A percentile compares a stretch with the other conserved stretches of the same genome.
phyloP scores from a whole-genome alignment of 2,329 filamentous ascomycete genomes.

The Torrubiella hemipterigena region DNA sequence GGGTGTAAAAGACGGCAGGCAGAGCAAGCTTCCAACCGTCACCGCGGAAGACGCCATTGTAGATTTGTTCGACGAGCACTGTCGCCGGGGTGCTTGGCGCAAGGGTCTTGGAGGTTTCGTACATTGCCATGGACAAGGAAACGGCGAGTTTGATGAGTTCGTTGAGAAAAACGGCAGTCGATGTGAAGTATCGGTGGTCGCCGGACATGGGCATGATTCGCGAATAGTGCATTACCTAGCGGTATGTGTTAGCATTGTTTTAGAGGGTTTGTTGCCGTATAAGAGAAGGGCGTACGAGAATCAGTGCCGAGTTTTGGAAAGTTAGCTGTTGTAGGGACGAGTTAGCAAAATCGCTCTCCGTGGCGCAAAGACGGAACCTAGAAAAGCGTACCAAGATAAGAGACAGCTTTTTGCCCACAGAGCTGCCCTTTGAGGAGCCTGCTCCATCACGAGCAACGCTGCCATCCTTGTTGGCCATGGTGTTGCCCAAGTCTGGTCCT shows the following conservation, averaged over 20 bases:
- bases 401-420: slow-evolving; percentile 50
- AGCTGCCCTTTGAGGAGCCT: neutral
- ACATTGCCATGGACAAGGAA: slow-evolving; percentile 74
- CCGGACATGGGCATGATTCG: slow-evolving; percentile 77
- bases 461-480: no score
- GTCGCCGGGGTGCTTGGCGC: slow-evolving; percentile 71
- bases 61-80: slow-evolving; percentile 68
- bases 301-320: slow-evolving; percentile 64
- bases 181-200: slow-evolving; percentile 83
- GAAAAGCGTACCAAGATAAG: slow-evolving; percentile 51
- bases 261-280: neutral
- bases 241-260: slow-evolving; percentile 6
- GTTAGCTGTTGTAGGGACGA: slow-evolving; percentile 40
- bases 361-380: slow-evolving; percentile 1
- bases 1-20: slow-evolving; percentile 75
- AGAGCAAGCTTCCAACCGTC: slow-evolving; percentile 94
- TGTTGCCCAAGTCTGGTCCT: neutral
- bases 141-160: slow-evolving; percentile 85
- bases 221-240: slow-evolving; percentile 84
- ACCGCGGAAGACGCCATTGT: slow-evolving; percentile 68
- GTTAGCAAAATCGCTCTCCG: neutral
- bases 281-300: slow-evolving; percentile 37
- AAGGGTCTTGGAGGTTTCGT: slow-evolving; percentile 69
- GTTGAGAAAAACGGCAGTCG: slow-evolving; percentile 86
- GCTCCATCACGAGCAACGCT: no score